phyloP scores from a whole-genome alignment of 345 rosid species.

The Lumnitzera racemosa region DNA sequence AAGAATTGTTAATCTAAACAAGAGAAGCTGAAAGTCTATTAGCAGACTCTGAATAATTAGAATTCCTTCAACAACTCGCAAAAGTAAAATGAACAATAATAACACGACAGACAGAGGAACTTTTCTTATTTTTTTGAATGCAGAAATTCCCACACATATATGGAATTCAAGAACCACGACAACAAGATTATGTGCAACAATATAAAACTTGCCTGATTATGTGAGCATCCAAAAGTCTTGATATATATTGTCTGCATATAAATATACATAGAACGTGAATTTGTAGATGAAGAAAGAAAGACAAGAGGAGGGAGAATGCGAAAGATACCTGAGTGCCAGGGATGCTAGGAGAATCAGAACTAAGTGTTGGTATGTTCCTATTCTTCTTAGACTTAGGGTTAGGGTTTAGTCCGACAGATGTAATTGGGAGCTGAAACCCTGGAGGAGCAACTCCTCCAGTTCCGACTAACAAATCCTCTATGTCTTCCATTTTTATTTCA shows the following conservation, averaged over 20 bases:
- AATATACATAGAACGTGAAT: slow-evolving; percentile 3
- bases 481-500: slow-evolving; percentile 57
- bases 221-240: slow-evolving; percentile 96
- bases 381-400: slow-evolving; percentile 29
- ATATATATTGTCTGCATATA: slow-evolving; percentile 54
- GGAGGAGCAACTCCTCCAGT: slow-evolving; percentile 47
- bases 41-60: no score
- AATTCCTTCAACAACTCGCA: no score
- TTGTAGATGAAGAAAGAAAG: slow-evolving; percentile 3
- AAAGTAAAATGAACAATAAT: no score
- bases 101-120: no score
- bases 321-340: slow-evolving; percentile 74
- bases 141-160: background rate
- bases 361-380: slow-evolving; percentile 28
- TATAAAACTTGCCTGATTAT: slow-evolving; percentile 61
- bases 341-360: slow-evolving; percentile 33
- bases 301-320: background rate
- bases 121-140: background rate
- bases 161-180: background rate
- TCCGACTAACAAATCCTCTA: slow-evolving; percentile 63
- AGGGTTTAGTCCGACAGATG: slow-evolving; percentile 44
- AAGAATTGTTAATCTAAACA: no score
- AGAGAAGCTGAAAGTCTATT: no score
- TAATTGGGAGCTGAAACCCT: slow-evolving; percentile 65
- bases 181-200: background rate